These are phyloP conservation scores for Warburgia ugandensis DNA, from an alignment of 164 flowering plant species.

Conservation along the genomic window DNA sequence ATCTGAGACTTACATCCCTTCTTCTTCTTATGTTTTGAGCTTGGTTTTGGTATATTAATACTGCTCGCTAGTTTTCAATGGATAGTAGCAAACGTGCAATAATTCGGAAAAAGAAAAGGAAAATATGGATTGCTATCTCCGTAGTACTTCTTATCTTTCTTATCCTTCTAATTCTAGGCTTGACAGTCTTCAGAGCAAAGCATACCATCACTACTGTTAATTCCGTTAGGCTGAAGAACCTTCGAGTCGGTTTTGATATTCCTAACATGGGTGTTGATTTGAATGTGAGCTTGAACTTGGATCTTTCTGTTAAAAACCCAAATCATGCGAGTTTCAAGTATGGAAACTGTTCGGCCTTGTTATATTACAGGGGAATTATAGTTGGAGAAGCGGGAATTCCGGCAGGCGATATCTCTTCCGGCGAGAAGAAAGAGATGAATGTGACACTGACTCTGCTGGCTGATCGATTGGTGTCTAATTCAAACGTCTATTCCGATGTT, in stretches of 20 bases:
- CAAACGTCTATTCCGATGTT: slow-evolving; percentile 22
- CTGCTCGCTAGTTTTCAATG: no score
- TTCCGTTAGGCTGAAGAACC: slow-evolving; percentile 25
- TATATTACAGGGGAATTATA: slow-evolving; percentile 40
- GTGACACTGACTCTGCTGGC: slow-evolving; percentile 53
- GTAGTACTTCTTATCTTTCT: slow-evolving; percentile 12
- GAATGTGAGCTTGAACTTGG: slow-evolving; percentile 40
- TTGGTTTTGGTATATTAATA: no score
- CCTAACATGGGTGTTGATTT: slow-evolving; percentile 24
- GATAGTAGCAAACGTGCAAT: no score
- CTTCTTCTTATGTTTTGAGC: no score
- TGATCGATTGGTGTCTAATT: slow-evolving; percentile 31
- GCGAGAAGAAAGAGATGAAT: slow-evolving; percentile 30
- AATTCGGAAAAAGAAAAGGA: slow-evolving; percentile 14
- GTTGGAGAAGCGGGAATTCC: slow-evolving; percentile 69
- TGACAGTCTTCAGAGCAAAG: slow-evolving; percentile 69
- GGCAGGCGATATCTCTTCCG: slow-evolving; percentile 40
- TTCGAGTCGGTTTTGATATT: slow-evolving; percentile 28
- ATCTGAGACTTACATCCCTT: no score
- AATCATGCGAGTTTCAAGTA: slow-evolving; percentile 61
- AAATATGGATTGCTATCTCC: slow-evolving; percentile 14
- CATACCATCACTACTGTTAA: slow-evolving; percentile 38
- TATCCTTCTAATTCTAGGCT: slow-evolving; percentile 34
- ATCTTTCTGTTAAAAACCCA: slow-evolving; percentile 54
- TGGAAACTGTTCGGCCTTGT: slow-evolving; percentile 30